These are phyloP conservation scores for Kwoniella shivajii DNA, from an alignment of 1,284 basidiomycete species.

Conservation along the genomic window DNA sequence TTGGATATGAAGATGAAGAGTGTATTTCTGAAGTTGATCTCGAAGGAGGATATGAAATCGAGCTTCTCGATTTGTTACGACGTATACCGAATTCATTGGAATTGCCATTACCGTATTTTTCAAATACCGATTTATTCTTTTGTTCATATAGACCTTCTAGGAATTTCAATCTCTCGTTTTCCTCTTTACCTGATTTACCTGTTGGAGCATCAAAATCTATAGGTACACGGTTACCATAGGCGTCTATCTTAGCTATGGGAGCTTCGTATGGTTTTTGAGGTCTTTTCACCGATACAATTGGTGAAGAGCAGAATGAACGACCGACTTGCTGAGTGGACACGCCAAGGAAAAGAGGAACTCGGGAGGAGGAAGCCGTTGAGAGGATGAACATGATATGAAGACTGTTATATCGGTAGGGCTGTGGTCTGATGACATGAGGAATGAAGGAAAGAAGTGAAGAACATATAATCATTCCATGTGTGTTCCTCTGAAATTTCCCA, in stretches of 20 bases:
- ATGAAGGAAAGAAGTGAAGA: too few species aligned
- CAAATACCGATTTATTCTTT: neutral
- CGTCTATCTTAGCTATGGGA: slow-evolving; percentile 12
- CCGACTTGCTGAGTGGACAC: neutral
- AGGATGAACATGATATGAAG: slow-evolving; percentile 5
- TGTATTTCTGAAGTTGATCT: too few species aligned
- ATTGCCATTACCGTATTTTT: slow-evolving; percentile 10
- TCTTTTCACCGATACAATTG: slow-evolving; percentile 5
- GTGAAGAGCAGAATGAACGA: neutral
- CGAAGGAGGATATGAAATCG: too few species aligned
- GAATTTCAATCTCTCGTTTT: neutral
- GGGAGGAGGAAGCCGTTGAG: slow-evolving; percentile 2
- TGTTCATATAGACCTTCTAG: slow-evolving; percentile 6
- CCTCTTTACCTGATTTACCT: slow-evolving; percentile 1
- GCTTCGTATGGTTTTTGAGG: slow-evolving; percentile 20
- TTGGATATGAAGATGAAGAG: neutral
- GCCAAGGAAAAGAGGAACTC: neutral
- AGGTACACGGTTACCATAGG: slow-evolving; percentile 11
- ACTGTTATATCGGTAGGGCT: too few species aligned
- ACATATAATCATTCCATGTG: too few species aligned
- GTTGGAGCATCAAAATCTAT: neutral
- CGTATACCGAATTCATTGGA: slow-evolving; percentile 5
- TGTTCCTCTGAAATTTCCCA: slow-evolving; percentile 2
- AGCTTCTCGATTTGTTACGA: neutral
- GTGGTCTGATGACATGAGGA: too few species aligned